These are phyloP conservation scores for Termitomyces sp. DNA, from an alignment of 768 basidiomycete genomes.

Conservation along the genomic window DNA sequence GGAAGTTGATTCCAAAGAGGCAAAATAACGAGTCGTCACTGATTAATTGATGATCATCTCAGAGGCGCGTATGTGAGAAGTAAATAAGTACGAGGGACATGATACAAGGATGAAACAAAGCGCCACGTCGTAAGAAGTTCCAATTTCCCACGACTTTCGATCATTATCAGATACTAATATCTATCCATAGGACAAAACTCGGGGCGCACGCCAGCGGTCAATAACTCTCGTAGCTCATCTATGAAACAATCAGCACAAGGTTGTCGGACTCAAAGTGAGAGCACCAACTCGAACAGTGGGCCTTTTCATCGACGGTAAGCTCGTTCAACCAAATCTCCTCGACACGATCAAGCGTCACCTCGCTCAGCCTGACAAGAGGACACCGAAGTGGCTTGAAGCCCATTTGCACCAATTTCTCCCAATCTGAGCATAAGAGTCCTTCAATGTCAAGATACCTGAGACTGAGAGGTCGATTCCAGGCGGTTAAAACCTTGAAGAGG, in stretches of 20 bases:
- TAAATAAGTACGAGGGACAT: not conserved
- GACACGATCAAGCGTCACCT: not conserved
- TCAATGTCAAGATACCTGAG: not conserved
- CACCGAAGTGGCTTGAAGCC: not conserved
- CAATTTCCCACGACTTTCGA: not conserved
- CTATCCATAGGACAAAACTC: not conserved
- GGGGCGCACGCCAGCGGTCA: not conserved
- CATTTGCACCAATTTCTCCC: not conserved
- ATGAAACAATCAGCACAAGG: not conserved
- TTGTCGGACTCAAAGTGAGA: not conserved
- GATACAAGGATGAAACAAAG: not conserved
- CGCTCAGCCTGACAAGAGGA: not conserved
- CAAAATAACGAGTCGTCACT: not conserved
- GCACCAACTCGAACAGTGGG: not conserved
- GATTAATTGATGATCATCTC: not conserved
- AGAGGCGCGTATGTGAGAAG: not conserved
- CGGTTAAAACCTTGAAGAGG: not conserved
- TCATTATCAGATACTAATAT: not conserved
- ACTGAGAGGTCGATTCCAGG: not conserved
- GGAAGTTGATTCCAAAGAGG: not conserved
- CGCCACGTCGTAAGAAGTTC: not conserved
- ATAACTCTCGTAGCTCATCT: not conserved
- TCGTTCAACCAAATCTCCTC: not conserved
- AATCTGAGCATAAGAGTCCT: not conserved
- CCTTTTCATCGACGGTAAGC: not conserved